Evolutionary conservation across 2,329 filamentous ascomycete genomes (phyloP).

Genomic region (Orbilia brochopaga): DNA sequence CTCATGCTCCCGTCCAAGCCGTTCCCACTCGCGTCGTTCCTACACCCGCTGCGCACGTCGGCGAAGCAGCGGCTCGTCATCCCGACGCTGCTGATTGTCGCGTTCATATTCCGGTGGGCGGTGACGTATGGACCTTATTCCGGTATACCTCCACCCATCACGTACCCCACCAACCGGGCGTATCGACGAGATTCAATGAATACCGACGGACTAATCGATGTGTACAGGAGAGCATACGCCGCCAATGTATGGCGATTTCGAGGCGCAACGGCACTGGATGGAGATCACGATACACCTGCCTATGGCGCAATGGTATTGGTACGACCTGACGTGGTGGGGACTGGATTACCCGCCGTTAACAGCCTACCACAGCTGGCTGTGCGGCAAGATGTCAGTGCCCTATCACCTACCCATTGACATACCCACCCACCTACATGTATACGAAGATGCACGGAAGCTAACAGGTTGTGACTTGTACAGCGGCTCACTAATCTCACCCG

Average conservation of each 20-base stretch:
- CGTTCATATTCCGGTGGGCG: slow-evolving; percentile 91
- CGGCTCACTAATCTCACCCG: slow-evolving; percentile 75
- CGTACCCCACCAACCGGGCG: neutral
- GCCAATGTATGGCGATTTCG: slow-evolving; percentile 95
- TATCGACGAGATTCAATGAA: slow-evolving; percentile 33
- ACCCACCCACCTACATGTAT: neutral
- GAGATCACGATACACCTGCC: slow-evolving; percentile 89
- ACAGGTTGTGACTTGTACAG: slow-evolving; percentile 56
- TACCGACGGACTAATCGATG: slow-evolving; percentile 6
- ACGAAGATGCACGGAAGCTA: neutral
- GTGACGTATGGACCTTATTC: slow-evolving; percentile 95
- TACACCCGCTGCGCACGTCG: slow-evolving; percentile 82
- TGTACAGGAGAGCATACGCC: slow-evolving; percentile 62
- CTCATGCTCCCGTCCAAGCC: slow-evolving; percentile 67
- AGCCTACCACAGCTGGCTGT: slow-evolving; percentile 96
- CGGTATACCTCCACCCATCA: slow-evolving; percentile 62
- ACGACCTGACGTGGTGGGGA: slow-evolving; percentile 96
- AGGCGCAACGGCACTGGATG: slow-evolving; percentile 99
- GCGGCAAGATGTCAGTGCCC: slow-evolving; percentile 77
- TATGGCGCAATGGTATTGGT: slow-evolving; percentile 95
- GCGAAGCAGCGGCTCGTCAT: slow-evolving; percentile 92
- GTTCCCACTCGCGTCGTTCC: slow-evolving; percentile 89
- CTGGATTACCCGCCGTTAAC: slow-evolving; percentile 97
- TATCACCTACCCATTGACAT: slow-evolving; percentile 16
- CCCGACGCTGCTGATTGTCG: slow-evolving; percentile 84